Base-by-base conservation (phyloP, 805 yeast genomes). In the Wickerhamiella australiensis region DNA sequence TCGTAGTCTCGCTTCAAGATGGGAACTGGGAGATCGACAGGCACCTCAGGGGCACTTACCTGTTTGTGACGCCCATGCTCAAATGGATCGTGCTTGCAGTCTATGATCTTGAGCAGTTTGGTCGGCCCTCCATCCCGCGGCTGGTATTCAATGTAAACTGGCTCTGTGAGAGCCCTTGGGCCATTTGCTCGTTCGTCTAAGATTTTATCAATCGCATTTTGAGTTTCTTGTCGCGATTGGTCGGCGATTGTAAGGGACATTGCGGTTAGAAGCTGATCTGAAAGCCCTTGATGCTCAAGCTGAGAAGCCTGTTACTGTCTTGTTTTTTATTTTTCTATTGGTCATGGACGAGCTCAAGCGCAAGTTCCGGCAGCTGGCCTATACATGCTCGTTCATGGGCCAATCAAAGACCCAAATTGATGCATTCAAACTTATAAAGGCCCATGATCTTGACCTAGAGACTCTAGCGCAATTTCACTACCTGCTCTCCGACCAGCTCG, bases 31-130 rank as follows among this genome's bases (percentile, higher is more conserved):
- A 95, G 94, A 0, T 85, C 77, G 0, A 82, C 74, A 0, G 84
- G 80, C 0, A 80, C 73, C 36, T 77, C 79, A 3, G 92, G 82
- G 26, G 83, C 78, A 54, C 82, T 80, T 33, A 86, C 77, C 49
- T 82, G 70, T 59, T 79, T 80, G 65, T 81, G 79, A 50, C 78
- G 77, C 0, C 88, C 79, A 0, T 96, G 96, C 31, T 85, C 78
- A 74, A 88, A 73, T 0, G 97, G 97, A 66, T 90, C 97, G 43
- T 74, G 72, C 53, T 78, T 74, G 42, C 70, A 74, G 49, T 80
- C 85, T 12, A 79, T 78, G 40, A 88, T 77, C 57, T 79, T 79
- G 23, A 87, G 73, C 3, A 73, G 66, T 50, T 85, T 65, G 52
- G 59, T 54, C 15, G 54, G 46, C 9, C 54, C 55, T 15, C 61